A percentile compares a stretch with the other conserved stretches of the same genome.
These are phyloP conservation scores for Calonectria fujianensis DNA, from an alignment of 2,329 filamentous ascomycete species.

Conservation along the genomic window DNA sequence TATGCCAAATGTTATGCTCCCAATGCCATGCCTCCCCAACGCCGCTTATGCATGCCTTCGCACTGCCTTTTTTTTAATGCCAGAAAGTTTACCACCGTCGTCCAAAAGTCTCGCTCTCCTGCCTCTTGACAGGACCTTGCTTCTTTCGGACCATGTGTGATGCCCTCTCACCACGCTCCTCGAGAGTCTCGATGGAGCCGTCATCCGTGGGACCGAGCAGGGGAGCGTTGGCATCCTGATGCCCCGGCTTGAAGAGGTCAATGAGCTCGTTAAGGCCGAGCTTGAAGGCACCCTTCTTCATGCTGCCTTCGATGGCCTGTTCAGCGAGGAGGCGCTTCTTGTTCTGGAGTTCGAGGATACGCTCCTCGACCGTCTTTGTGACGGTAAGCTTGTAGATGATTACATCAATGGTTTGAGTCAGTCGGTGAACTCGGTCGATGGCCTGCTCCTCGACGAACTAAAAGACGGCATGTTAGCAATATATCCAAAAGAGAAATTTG, in stretches of 20 bases:
- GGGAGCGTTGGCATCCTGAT: conserved; percentile 43
- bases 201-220: conserved; percentile 49
- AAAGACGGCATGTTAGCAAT: conserved; percentile 37
- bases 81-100: conserved; percentile 61
- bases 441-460: conserved; percentile 98
- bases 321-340: conserved; percentile 95
- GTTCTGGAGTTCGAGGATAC: conserved; percentile 95
- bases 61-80: conserved; percentile 24
- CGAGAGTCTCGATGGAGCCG: conserved; percentile 42
- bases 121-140: conserved; percentile 51
- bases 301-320: conserved; percentile 89
- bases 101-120: conserved; percentile 64
- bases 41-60: conserved; percentile 12
- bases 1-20: conserved; percentile 3
- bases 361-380: conserved; percentile 89
- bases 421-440: conserved; percentile 98
- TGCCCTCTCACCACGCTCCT: conserved; percentile 49
- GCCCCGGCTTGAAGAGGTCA: conserved; percentile 86
- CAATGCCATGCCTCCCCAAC: conserved; percentile 17
- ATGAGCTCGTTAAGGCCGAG: conserved; percentile 95
- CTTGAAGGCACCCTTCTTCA: conserved; percentile 84
- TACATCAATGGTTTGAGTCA: conserved; percentile 96
- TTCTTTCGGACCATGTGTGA: conserved; percentile 53
- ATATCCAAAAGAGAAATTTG: neutral
- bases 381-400: conserved; percentile 96